Evolutionary conservation across 78 protist species (phyloP).

Genomic region (Dictyostelium purpureum): DNA sequence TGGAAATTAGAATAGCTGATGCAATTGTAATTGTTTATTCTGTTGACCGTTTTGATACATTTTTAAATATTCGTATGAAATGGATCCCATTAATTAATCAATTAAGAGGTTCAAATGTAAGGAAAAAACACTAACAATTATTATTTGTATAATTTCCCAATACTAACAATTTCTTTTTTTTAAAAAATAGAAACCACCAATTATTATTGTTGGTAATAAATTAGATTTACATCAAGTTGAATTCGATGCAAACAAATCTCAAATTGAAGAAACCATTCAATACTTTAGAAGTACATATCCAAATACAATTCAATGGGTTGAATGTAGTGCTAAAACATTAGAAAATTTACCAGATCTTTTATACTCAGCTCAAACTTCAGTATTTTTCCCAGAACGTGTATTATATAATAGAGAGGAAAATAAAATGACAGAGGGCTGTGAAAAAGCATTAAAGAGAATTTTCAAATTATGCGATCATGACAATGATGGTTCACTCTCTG

Average conservation of each 20-base stretch:
- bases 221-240: neutral
- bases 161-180: neutral
- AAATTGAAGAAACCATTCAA: conserved; percentile 30
- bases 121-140: neutral
- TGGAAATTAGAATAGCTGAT: conserved; percentile 49
- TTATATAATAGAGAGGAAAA: conserved; percentile 14
- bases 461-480: conserved; percentile 23
- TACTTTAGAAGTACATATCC: neutral
- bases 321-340: neutral
- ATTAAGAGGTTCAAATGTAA: conserved; percentile 8
- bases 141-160: neutral
- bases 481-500: conserved; percentile 33
- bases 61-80: conserved; percentile 44
- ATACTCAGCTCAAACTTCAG: neutral
- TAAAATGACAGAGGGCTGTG: conserved; percentile 9
- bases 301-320: conserved; percentile 30
- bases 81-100: conserved; percentile 65
- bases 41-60: conserved; percentile 11
- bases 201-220: conserved; percentile 53
- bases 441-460: conserved; percentile 20
- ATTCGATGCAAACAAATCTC: neutral
- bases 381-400: conserved; percentile 38
- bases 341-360: neutral
- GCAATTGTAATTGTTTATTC: conserved; percentile 39
- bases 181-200: conserved; percentile 16